phyloP scores from a whole-genome alignment of 2,329 filamentous ascomycete species.

The Nannizzia gypsea region DNA sequence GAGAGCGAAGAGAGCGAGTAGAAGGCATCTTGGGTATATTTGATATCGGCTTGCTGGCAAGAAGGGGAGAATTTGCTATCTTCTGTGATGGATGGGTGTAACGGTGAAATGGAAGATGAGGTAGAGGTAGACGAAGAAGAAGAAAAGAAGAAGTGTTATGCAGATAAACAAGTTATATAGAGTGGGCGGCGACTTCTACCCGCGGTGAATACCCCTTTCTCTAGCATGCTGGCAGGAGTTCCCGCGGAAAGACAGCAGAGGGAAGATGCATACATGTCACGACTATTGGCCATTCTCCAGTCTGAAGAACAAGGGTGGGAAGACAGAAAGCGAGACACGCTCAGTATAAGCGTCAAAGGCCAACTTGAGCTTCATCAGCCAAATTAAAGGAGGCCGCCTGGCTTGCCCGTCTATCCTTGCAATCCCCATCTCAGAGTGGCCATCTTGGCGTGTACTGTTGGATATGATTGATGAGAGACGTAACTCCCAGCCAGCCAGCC shows the following conservation, averaged over 20 bases:
- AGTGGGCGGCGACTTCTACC: background rate
- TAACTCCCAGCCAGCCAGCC: background rate
- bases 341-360: background rate
- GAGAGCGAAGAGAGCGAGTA: conserved; percentile 31
- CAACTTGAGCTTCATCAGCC: background rate
- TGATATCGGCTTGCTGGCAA: background rate
- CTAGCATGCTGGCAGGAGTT: background rate
- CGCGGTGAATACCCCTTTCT: background rate
- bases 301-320: background rate
- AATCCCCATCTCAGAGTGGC: background rate
- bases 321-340: background rate
- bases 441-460: background rate
- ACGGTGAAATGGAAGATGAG: background rate
- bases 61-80: background rate
- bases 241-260: conserved; percentile 7
- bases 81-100: background rate
- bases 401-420: background rate
- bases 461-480: background rate
- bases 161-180: background rate
- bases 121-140: background rate
- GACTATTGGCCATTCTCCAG: background rate
- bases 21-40: conserved; percentile 22
- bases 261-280: background rate
- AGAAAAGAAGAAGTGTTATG: background rate
- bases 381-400: background rate